phyloP scores from a whole-genome alignment of 129 eudicot species.

The Ambrosia artemisiifolia region DNA sequence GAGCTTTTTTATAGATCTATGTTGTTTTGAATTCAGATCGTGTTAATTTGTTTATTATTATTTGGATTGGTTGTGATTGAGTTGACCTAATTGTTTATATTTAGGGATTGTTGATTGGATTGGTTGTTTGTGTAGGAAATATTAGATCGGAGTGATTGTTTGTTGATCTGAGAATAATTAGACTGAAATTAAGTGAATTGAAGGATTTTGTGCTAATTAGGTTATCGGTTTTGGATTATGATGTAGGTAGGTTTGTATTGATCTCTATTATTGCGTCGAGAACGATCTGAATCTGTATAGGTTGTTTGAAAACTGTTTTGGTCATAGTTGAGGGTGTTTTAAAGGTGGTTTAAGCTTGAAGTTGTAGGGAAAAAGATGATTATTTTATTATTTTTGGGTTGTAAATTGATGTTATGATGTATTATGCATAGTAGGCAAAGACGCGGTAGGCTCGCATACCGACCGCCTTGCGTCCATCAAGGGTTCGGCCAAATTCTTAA shows the following conservation, averaged over 20 bases:
- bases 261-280: not conserved
- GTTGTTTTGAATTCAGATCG: not conserved
- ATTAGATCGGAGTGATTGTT: not conserved
- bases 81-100: constrained; percentile 5
- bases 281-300: not conserved
- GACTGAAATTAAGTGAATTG: not conserved
- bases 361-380: not conserved
- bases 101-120: not conserved
- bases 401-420: not conserved
- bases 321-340: not conserved
- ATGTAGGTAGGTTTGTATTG: not conserved
- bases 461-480: too few species aligned
- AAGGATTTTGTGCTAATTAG: not conserved
- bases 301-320: not conserved
- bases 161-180: constrained; percentile 11
- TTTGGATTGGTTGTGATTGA: not conserved
- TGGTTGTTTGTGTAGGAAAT: not conserved
- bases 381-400: not conserved
- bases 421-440: too few species aligned
- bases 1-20: constrained; percentile 8
- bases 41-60: not conserved
- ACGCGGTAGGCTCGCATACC: too few species aligned
- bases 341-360: not conserved
- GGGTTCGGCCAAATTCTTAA: too few species aligned
- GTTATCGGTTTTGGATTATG: not conserved